phyloP scores from a whole-genome alignment of 1,284 basidiomycete species.

The Naganishia albida region DNA sequence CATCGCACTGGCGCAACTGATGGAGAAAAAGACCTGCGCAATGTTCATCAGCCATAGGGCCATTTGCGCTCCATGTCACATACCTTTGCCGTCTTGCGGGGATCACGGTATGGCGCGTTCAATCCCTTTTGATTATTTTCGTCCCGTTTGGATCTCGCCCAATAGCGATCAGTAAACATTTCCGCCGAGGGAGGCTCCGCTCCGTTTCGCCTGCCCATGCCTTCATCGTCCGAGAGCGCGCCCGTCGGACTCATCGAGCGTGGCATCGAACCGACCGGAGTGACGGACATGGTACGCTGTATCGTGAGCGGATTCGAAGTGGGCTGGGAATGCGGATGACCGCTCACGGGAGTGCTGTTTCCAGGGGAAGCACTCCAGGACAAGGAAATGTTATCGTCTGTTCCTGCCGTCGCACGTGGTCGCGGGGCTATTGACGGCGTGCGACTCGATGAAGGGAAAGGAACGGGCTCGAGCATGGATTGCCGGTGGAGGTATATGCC shows the following conservation, averaged over 20 bases:
- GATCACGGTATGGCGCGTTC: slow-evolving; percentile 51
- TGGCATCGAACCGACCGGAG: slow-evolving; percentile 18
- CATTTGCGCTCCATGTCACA: slow-evolving; percentile 6
- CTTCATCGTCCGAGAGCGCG: slow-evolving; percentile 24
- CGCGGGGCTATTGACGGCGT: slow-evolving; percentile 15
- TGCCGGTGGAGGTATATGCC: slow-evolving; percentile 90
- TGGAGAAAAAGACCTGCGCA: slow-evolving; percentile 67
- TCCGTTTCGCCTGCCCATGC: slow-evolving; percentile 6
- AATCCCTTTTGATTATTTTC: slow-evolving; percentile 14
- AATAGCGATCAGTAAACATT: slow-evolving; percentile 17
- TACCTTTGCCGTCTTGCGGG: slow-evolving; percentile 51
- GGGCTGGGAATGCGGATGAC: background rate
- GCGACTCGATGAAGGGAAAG: slow-evolving; percentile 13
- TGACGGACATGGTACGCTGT: slow-evolving; percentile 31
- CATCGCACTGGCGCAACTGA: slow-evolving; percentile 76
- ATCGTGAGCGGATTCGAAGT: slow-evolving; percentile 25
- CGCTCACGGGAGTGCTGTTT: background rate
- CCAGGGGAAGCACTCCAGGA: slow-evolving; percentile 13
- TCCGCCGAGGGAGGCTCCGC: slow-evolving; percentile 8
- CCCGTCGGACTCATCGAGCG: slow-evolving; percentile 21
- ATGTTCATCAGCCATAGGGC: background rate
- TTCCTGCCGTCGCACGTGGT: slow-evolving; percentile 34
- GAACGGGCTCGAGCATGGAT: slow-evolving; percentile 66
- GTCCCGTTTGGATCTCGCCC: slow-evolving; percentile 5
- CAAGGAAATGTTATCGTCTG: slow-evolving; percentile 35